phyloP scores from a whole-genome alignment of 208 protist genomes.

The Porcisia hertigi region DNA sequence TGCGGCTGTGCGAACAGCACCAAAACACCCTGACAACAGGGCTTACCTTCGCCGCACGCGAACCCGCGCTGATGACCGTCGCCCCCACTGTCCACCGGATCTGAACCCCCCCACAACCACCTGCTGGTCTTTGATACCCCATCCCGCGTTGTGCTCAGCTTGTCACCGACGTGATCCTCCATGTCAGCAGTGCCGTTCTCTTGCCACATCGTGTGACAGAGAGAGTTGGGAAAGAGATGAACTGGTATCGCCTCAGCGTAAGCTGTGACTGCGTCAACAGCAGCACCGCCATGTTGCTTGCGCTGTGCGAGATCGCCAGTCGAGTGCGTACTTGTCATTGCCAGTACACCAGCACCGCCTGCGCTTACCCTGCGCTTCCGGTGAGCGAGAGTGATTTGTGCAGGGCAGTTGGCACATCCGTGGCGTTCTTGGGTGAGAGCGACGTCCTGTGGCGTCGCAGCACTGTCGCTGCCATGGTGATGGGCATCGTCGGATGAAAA shows the following conservation, averaged over 20 bases:
- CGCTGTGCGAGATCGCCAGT: too few species aligned
- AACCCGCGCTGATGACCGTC: neutral
- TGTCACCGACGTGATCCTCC: neutral
- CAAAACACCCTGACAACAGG: neutral
- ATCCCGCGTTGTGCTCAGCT: neutral
- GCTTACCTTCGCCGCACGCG: neutral
- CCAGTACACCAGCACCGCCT: neutral
- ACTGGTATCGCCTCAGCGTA: neutral
- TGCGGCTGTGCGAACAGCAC: neutral
- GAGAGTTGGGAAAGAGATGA: conserved; percentile 4
- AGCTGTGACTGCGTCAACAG: neutral
- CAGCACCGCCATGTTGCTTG: too few species aligned
- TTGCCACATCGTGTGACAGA: conserved; percentile 15
- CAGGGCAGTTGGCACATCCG: neutral
- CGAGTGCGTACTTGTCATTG: neutral
- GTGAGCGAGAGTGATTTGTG: neutral
- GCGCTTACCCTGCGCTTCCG: neutral
- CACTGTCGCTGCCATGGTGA: neutral
- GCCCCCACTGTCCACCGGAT: neutral
- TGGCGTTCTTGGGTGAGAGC: neutral
- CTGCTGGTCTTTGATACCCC: neutral
- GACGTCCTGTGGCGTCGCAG: neutral
- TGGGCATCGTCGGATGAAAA: neutral
- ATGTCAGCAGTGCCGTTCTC: neutral
- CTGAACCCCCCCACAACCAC: neutral